Conservation (phyloP, 768 basidiomycete genomes). For the Suillus hirtellus region DNA sequence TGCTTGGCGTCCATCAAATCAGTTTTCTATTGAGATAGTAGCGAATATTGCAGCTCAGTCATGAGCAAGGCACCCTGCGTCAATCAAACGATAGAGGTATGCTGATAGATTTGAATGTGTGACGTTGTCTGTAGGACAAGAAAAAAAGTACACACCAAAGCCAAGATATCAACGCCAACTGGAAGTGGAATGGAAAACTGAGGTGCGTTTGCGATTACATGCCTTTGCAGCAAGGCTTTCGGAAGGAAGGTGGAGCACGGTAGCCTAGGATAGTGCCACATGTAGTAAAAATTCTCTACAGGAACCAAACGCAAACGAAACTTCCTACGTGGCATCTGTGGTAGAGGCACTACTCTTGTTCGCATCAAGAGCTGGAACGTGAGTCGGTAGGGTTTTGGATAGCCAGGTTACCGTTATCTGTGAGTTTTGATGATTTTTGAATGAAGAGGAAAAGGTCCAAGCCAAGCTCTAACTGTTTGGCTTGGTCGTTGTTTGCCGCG, state of each 20-base stretch:
- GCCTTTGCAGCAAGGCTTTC: slow-evolving; percentile 1
- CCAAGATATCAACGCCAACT: background rate
- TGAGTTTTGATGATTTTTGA: background rate
- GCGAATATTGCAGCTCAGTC: background rate
- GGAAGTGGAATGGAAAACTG: background rate
- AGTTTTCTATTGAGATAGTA: background rate
- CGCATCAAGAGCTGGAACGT: background rate
- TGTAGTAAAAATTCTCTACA: slow-evolving; percentile 7
- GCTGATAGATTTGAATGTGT: background rate
- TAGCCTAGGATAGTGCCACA: background rate
- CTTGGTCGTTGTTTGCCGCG: slow-evolving; percentile 7
- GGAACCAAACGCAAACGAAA: slow-evolving; percentile 8
- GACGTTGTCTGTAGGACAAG: background rate
- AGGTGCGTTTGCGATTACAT: background rate
- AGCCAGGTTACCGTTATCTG: background rate
- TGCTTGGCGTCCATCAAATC: background rate
- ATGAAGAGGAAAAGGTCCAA: background rate
- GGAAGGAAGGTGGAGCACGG: background rate
- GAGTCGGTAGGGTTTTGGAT: background rate
- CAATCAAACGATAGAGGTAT: background rate
- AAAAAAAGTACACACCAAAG: background rate
- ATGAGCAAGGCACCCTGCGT: background rate
- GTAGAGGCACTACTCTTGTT: slow-evolving; percentile 5
- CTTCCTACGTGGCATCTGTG: slow-evolving; percentile 8
- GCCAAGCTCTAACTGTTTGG: background rate